Base-by-base conservation (phyloP, 495 filamentous ascomycete species). In the Talaromyces ruber region DNA sequence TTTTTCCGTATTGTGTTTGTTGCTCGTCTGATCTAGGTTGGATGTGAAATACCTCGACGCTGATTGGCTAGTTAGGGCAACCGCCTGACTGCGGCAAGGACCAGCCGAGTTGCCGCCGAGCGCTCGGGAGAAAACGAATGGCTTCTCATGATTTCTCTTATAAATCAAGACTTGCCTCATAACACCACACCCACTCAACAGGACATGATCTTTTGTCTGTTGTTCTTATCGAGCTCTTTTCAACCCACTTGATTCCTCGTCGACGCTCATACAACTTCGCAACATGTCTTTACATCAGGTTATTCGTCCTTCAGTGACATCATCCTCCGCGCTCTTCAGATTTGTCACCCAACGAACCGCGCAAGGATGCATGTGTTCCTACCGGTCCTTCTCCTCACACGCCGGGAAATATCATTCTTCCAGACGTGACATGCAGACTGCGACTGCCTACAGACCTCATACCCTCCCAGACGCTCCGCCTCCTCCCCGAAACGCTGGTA, bases 391-490 rank as follows among this genome's bases (percentile, higher is more conserved):
- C 78, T 89, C 88, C 43, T 85, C 88, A 7, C 73, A 76, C 71
- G 77, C 69, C 65, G 75, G 75, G 65, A 74, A 72, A 65, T 74
- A 83, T 62, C 78, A 79, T 54, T 83, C 84, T 21, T 84, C 81
- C 62, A 84, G 84, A 66, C 79, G 87, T 56, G 85, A 85, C 54
- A 82, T 91, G 67, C 85, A 88, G 66, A 86, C 88, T n/a, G 82
- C 83, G 6, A 86, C 89, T 32, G 83, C 88, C 64, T 92, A 92
- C 74, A 89, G 87, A 62, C 88, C 92, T 25, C 88, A 91, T 67
- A 77, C 83, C 9, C 77, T 96, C 18, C 76, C 76, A n/a, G 77
- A 85, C 4, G 76, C 82, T 6, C 81, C 82, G 58, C 85, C 88
- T 37, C 81, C 85, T 58, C 88, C 89, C 47, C 86, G 88, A 61